Evolutionary conservation across 805 yeast species (phyloP).

Genomic region (Candida gorgasii): DNA sequence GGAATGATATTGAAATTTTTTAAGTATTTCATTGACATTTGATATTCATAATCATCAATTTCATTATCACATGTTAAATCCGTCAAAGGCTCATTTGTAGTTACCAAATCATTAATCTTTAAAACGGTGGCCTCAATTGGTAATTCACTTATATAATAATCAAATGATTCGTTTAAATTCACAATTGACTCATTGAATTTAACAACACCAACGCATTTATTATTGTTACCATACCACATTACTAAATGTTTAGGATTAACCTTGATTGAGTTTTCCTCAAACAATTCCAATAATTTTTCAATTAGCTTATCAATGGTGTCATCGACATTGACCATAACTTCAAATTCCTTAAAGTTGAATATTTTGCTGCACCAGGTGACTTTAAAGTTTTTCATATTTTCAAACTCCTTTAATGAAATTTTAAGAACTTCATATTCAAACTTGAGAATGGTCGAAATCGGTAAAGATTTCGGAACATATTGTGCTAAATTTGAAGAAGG

Average conservation of each 20-base stretch:
- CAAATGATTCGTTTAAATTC: slow-evolving; percentile 33
- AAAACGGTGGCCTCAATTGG: slow-evolving; percentile 45
- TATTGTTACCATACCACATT: slow-evolving; percentile 56
- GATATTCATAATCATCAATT: slow-evolving; percentile 24
- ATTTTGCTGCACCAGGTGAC: slow-evolving; percentile 73
- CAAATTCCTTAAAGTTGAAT: slow-evolving; percentile 66
- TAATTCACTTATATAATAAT: slow-evolving; percentile 42
- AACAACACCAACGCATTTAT: slow-evolving; percentile 38
- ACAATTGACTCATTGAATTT: slow-evolving; percentile 38
- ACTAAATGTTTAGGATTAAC: slow-evolving; percentile 49
- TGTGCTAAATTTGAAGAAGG: slow-evolving; percentile 37
- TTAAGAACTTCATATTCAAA: slow-evolving; percentile 78
- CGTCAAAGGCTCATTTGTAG: slow-evolving; percentile 19
- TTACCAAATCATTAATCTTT: slow-evolving; percentile 34
- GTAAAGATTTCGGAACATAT: slow-evolving; percentile 42
- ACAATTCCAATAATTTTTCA: slow-evolving; percentile 54
- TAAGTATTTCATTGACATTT: slow-evolving; percentile 23
- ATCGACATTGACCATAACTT: slow-evolving; percentile 65
- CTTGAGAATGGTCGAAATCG: slow-evolving; percentile 43
- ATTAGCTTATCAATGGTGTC: slow-evolving; percentile 56
- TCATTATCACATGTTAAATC: slow-evolving; percentile 24
- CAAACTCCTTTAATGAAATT: slow-evolving; percentile 74
- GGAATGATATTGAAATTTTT: slow-evolving; percentile 50
- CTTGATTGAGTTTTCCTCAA: slow-evolving; percentile 39
- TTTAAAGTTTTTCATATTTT: slow-evolving; percentile 65